A percentile compares a stretch with the other conserved stretches of the same genome.
phyloP scores from a whole-genome alignment of 768 basidiomycete species.

The Serendipita sp. region DNA sequence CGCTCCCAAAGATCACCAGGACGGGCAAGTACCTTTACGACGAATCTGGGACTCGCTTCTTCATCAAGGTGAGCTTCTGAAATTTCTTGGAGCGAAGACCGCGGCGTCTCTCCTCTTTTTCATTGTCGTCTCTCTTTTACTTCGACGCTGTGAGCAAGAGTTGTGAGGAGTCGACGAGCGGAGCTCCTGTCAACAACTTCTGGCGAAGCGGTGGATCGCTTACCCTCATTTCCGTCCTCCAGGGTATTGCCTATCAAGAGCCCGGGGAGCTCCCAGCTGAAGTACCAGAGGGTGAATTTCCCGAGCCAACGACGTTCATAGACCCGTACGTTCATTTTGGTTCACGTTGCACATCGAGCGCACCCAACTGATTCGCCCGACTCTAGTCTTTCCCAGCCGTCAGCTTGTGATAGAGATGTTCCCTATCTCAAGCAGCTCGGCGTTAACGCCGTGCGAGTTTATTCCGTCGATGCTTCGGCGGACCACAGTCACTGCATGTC shows the following conservation, averaged over 20 bases:
- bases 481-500: conserved; percentile 85
- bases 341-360: conserved; percentile 30
- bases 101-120: not conserved
- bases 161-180: conserved; percentile 57
- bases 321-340: not conserved
- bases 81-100: not conserved
- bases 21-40: conserved; percentile 70
- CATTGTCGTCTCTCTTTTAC: not conserved
- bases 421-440: conserved; percentile 60
- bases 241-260: not conserved
- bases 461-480: conserved; percentile 62
- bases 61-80: conserved; percentile 39
- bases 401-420: conserved; percentile 62
- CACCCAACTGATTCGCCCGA: conserved; percentile 36
- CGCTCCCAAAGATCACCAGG: conserved; percentile 53
- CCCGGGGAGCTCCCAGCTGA: not conserved
- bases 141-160: conserved; percentile 30
- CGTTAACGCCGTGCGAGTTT: conserved; percentile 72
- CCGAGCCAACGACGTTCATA: conserved; percentile 24
- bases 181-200: conserved; percentile 30
- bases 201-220: not conserved
- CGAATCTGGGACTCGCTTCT: conserved; percentile 61
- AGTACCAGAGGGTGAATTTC: conserved; percentile 23
- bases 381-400: conserved; percentile 47
- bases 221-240: not conserved